Percentiles rank a stretch among this genome's conserved stretches.
These are phyloP conservation scores for Theileria parva DNA, from an alignment of 169 alveolate genomes.

Conservation along the genomic window DNA sequence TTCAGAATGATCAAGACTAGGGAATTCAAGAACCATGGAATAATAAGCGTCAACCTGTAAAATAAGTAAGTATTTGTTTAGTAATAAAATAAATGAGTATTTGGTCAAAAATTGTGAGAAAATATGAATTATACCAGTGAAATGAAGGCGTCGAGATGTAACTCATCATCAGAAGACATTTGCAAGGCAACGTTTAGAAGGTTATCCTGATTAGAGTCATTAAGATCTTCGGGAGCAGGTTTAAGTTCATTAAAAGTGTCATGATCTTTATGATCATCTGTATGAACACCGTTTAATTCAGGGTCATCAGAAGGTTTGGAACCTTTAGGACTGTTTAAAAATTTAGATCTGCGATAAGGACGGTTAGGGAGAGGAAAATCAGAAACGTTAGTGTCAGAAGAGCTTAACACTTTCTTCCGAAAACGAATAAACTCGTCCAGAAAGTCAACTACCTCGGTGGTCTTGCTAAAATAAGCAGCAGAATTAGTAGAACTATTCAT, in stretches of 20 bases:
- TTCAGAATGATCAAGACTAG: conserved; percentile 15
- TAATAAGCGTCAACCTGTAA: conserved; percentile 36
- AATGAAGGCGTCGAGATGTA: conserved; percentile 62
- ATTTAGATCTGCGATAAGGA: conserved; percentile 41
- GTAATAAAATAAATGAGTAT: not conserved
- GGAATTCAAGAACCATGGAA: conserved; percentile 10
- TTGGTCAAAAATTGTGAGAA: too few relatives aligned
- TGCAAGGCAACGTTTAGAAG: conserved; percentile 33
- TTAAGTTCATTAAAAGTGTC: not conserved
- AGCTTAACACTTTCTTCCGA: conserved; percentile 14
- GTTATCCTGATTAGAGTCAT: conserved; percentile 25
- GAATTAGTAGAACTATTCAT: conserved; percentile 38
- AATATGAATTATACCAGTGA: conserved; percentile 19
- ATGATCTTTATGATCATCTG: not conserved
- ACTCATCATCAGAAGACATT: conserved; percentile 33
- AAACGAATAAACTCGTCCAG: conserved; percentile 38
- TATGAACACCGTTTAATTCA: not conserved
- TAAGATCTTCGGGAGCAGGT: not conserved
- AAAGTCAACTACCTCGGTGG: conserved; percentile 59
- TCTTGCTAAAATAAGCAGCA: conserved; percentile 50
- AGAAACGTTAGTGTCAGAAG: not conserved
- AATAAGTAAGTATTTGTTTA: too few relatives aligned
- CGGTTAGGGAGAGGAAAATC: not conserved
- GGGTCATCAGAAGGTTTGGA: conserved; percentile 2
- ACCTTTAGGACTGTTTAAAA: not conserved